Conservation (phyloP, 495 filamentous ascomycete species). For the Neurospora africana region DNA sequence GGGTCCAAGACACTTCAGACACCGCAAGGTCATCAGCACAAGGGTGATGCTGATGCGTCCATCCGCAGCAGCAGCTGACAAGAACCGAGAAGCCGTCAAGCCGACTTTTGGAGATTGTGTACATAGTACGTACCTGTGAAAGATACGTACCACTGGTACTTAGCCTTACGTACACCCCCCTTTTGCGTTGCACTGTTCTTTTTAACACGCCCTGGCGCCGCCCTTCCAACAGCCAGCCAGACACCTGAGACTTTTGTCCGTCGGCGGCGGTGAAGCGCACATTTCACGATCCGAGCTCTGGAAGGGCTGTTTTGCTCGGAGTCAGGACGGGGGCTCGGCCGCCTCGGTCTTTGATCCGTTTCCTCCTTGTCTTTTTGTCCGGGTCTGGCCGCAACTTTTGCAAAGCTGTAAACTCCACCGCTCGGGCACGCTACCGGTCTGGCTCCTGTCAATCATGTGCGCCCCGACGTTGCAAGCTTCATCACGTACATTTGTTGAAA, state of each 20-base stretch:
- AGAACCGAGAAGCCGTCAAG: conserved; percentile 15
- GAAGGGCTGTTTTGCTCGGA: background rate
- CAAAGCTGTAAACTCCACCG: background rate
- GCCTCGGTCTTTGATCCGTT: background rate
- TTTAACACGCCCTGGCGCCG: conserved; percentile 8
- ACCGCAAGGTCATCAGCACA: conserved; percentile 19
- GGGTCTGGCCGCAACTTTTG: background rate
- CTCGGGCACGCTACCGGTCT: background rate
- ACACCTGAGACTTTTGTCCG: conserved; percentile 6
- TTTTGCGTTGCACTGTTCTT: conserved; percentile 8
- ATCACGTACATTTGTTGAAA: background rate
- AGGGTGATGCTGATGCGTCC: conserved; percentile 19
- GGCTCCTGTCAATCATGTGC: background rate
- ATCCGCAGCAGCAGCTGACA: conserved; percentile 26
- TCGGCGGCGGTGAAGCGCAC: conserved; percentile 7
- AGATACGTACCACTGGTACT: background rate
- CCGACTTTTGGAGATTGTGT: background rate
- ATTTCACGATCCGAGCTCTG: background rate
- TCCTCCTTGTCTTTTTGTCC: background rate
- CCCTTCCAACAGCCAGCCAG: conserved; percentile 2
- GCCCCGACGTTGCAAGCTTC: background rate
- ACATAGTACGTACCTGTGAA: background rate
- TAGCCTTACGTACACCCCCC: conserved; percentile 2
- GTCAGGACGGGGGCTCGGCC: background rate
- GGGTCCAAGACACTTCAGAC: conserved; percentile 14